Evolutionary conservation across 768 basidiomycete species (phyloP).

Genomic region (Tulasnella sp.): DNA sequence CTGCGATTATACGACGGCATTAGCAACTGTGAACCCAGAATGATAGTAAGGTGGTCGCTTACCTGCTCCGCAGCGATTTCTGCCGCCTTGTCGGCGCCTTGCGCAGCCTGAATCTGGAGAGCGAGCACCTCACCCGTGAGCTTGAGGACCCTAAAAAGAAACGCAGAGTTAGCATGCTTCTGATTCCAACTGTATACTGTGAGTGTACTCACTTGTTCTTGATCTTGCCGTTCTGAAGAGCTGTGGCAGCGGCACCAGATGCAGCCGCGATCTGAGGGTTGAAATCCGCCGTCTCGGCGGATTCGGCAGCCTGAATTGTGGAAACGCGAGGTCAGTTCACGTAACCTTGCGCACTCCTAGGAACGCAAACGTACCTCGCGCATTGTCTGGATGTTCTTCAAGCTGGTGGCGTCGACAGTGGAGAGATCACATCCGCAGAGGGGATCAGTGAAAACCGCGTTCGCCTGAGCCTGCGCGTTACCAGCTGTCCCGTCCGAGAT

Average conservation of each 20-base stretch:
- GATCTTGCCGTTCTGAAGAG: constrained; percentile 33
- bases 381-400: constrained; percentile 28
- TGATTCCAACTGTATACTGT: too few species aligned
- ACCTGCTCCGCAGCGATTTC: background rate
- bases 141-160: constrained; percentile 29
- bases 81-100: constrained; percentile 22
- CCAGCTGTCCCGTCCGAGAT: constrained; percentile 33
- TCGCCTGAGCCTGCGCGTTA: constrained; percentile 20
- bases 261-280: constrained; percentile 32
- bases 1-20: too few species aligned
- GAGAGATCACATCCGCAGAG: constrained; percentile 25
- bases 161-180: too few species aligned
- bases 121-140: constrained; percentile 30
- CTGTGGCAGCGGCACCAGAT: constrained; percentile 28
- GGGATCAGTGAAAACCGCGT: background rate
- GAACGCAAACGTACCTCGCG: constrained; percentile 17
- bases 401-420: constrained; percentile 26
- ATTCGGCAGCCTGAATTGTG: constrained; percentile 28
- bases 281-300: constrained; percentile 31
- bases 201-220: constrained; percentile 29
- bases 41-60: too few species aligned
- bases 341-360: too few species aligned
- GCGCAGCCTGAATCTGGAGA: constrained; percentile 29
- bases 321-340: too few species aligned
- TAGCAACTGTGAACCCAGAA: too few species aligned